Conservation (phyloP, 2,329 filamentous ascomycete genomes). For the Trichoderma harzianum region DNA sequence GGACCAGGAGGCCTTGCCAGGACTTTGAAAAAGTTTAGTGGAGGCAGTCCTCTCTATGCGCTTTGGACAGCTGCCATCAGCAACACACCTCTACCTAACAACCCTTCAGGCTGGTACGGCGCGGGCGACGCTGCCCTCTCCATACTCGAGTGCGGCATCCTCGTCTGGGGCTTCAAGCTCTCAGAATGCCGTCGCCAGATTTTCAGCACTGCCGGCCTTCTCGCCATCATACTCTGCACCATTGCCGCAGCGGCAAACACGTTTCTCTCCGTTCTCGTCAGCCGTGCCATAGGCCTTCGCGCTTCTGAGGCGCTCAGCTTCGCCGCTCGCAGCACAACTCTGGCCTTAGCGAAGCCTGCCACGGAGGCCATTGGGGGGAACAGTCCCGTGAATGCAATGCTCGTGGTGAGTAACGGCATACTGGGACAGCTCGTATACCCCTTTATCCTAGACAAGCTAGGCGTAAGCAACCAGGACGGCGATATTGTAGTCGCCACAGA, state of each 20-base stretch:
- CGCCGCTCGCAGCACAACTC: slow-evolving; percentile 48
- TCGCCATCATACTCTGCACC: slow-evolving; percentile 37
- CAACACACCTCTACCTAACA: slow-evolving; percentile 12
- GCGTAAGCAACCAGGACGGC: slow-evolving; percentile 21
- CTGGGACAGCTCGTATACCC: slow-evolving; percentile 41
- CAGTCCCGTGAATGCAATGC: slow-evolving; percentile 44
- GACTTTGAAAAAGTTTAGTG: slow-evolving; percentile 31
- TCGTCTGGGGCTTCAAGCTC: slow-evolving; percentile 53
- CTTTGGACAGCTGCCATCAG: slow-evolving; percentile 32
- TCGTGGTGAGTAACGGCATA: slow-evolving; percentile 52
- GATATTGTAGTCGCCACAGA: not conserved
- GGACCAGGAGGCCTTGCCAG: slow-evolving; percentile 29
- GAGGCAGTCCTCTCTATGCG: slow-evolving; percentile 34
- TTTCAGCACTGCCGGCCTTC: slow-evolving; percentile 41
- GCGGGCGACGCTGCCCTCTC: slow-evolving; percentile 49
- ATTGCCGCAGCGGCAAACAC: slow-evolving; percentile 41
- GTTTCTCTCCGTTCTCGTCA: slow-evolving; percentile 38
- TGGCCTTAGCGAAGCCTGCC: slow-evolving; percentile 48
- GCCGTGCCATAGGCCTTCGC: slow-evolving; percentile 36
- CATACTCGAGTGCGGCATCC: slow-evolving; percentile 49
- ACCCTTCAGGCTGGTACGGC: slow-evolving; percentile 35
- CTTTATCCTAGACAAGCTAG: slow-evolving; percentile 30
- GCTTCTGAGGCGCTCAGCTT: slow-evolving; percentile 41
- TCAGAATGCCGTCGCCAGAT: slow-evolving; percentile 48
- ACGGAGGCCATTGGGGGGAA: slow-evolving; percentile 45